Evolutionary conservation across 345 rosid genomes (phyloP), one percentile per base, ranked within the genome.

Genomic region (Syzygium aqueum): DNA sequence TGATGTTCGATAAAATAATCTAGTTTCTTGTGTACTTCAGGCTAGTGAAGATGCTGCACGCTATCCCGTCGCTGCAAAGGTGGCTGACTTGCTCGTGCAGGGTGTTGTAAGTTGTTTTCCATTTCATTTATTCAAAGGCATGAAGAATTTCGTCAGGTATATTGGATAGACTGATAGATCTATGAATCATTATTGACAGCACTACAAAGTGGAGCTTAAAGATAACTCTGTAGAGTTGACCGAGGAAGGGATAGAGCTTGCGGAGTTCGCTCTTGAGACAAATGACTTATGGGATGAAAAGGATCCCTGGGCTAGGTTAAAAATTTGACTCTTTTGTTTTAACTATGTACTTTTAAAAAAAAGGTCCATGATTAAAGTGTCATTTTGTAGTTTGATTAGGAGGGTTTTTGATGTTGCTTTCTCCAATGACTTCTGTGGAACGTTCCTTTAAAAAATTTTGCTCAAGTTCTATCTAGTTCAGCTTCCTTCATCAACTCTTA

Each of bases 291-390:
- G 99, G 99, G 98, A 96, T 88, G 99, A 97, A 89, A 97, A 93
- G 93, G 98, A 97, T 90, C 99, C 96, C 83, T 97, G 99, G 98
- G 99, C 99, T 33, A 97, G 98, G 99, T 96, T 90, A 89, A 54
- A 67, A 50, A 80, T 90, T 86, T 84, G 19, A 49, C 77, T 27
- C 82, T 84, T 51, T 78, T 46, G 59, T 51, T 73, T 73, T 73
- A 73, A 33, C 22, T 73, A 33, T 33, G 25, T 73, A 73, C 80
- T 73, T 33, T 33, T 8, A 33, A 33, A 25, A 33, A 73, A 67
- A 65, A 17, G 19, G 46, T 19, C 80, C 25, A 73, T 1, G 80
- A 19, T 73, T 73, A 33, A 33, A 33, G 49, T 73, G 46, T 73
- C 49, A 33, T 33, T 17, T 73, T 73, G 49, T 33, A 33, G 46